Base-by-base conservation (phyloP, 1,284 basidiomycete genomes). In the Ustilago cynodontis region DNA sequence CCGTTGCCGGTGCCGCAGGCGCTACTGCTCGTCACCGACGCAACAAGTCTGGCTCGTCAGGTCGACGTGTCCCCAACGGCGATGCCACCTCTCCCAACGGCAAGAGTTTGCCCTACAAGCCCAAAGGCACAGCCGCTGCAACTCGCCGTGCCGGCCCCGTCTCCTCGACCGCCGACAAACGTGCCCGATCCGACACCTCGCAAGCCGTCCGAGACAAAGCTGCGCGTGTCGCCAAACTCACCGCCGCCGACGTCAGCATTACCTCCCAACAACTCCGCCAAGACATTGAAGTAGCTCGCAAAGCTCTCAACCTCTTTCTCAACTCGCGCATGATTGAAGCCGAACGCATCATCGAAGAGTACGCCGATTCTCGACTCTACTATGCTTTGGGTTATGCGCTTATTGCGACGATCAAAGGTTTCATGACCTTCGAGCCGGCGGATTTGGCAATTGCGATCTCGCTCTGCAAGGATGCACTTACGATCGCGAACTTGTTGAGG, bases 361-460 rank as follows among this genome's bases (percentile, higher is more conserved):
- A 81, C 58, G 76, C 82, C 11, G 83, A 85, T 62, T 55, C 41
- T 13, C 71, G 78, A 13, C 74, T 86, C 29, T 86, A 86, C 78
- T 83, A 85, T 51, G 83, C 84, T 3, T 75, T 86, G 57, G 84
- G 82, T 9, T 77, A 78, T 55, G 82, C 80, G 35, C 69, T 86
- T 28, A 84, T 86, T 29, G 79, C 82, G 16, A 80, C 81, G 26
- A 85, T 86, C 74, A 86, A 86, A 64, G 83, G 79, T n/a, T 80
- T 86, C 71, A 86, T 86, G 84, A 86, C 84, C 1, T 86, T 85
- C 54, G 83, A 86, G 58, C 84, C 82, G 14, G 71, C 76, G 22
- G 83, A 86, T 57, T 59, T 86, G 9, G 82, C 80, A 13, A 78
- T 77, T 31, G 84, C 84, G 49, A 84, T 85, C 28, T 81, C 78